These are phyloP conservation scores for Cordyceps tenuipes DNA, from an alignment of 2,329 filamentous ascomycete genomes.

Conservation along the genomic window DNA sequence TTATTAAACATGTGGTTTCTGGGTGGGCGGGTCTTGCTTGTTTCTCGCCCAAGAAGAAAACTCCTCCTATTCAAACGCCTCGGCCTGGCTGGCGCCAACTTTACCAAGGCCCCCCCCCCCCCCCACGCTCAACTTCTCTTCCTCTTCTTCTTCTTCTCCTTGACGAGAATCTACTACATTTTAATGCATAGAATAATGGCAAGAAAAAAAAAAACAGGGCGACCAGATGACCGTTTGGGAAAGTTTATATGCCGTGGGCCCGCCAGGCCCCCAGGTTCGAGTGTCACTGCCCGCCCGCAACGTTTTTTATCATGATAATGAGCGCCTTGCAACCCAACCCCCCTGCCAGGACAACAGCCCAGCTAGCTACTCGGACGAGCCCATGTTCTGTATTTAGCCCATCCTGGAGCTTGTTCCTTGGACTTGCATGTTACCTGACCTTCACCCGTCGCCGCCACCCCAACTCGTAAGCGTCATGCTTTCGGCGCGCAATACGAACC, in stretches of 20 bases:
- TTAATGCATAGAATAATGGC: too few relatives aligned
- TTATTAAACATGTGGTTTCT: neutral
- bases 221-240: too few relatives aligned
- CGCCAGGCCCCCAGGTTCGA: neutral
- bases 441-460: too few relatives aligned
- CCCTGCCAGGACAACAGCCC: neutral
- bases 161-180: too few relatives aligned
- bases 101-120: neutral
- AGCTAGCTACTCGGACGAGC: neutral
- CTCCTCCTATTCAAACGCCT: neutral
- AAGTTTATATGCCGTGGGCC: neutral
- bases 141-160: neutral
- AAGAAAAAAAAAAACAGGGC: neutral
- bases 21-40: neutral
- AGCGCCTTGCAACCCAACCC: neutral
- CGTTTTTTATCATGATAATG: too few relatives aligned
- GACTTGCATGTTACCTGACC: too few relatives aligned
- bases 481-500: neutral
- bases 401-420: neutral
- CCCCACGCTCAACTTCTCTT: neutral
- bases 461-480: neutral
- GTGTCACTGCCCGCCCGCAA: neutral
- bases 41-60: neutral
- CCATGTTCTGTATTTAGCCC: neutral
- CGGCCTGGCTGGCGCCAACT: neutral